Evolutionary conservation across 2,329 filamentous ascomycete genomes (phyloP), one percentile per base, ranked within the genome.

Genomic region (Neofusicoccum sp.): DNA sequence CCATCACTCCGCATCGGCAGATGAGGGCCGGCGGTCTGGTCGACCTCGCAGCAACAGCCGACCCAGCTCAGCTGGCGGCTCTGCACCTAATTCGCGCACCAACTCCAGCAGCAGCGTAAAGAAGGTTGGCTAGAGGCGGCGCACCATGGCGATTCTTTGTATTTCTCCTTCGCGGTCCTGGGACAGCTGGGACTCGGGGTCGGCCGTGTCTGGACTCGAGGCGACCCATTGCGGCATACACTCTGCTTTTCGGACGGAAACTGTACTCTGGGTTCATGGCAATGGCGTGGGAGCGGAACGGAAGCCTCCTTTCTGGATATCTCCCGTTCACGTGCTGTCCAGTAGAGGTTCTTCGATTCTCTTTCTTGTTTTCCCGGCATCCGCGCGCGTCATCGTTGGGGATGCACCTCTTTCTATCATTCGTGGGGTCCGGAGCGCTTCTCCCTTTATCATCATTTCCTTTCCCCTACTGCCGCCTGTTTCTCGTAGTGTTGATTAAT

Each of bases 11-110:
- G 68, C 72, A 63, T 62, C 63, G 26, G 68, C 72, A 65, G 72
- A 72, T 65, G 71, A 73, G 62, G 66, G 68, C 71, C 58, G 72
- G 63, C 68, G 71, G 58, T 65, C 67, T 64, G 72, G 70, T 58
- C 72, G 74, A 63, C 68, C 70, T 61, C 70, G 73, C 48, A 76
- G 74, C 69, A 76, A 75, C 68, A 75, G 72, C 65, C 72, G 73
- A 36, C 70, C 74, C 45, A 68, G 65, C 53, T 76, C 74, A 58
- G 70, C 74, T 59, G 61, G 63, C 33, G 49, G 57, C 38, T 47
- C 49, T 31, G 59, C 47, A 34, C 14, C 58, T 30, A 41, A 44
- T 41, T 57, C 59, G 43, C 59, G 59, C 33, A 45, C 59, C 16
- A 57, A 47, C 24, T 61, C 59, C 43, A 57, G 59, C 51, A 56